Base-by-base conservation (phyloP, 192 early-diverging fungal species). In the Backusella luteola region DNA sequence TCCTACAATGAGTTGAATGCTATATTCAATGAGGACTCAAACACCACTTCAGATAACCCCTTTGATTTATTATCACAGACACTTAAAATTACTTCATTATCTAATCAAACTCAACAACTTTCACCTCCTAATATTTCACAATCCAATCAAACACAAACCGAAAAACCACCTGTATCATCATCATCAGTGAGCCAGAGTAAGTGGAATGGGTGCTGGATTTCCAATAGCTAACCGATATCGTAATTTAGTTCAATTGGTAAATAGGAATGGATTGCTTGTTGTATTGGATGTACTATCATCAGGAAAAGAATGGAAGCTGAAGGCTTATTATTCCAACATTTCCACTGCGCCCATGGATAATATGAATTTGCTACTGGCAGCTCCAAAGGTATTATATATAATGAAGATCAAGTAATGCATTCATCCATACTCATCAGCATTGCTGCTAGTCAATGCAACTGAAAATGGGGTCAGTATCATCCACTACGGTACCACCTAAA, bases 181-280 rank as follows among this genome's bases (percentile, higher is more conserved):
- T 1, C 21, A 68, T 21, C n/a, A 44, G 17, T 44, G 23, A 26
- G 26, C 17, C 19, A 68, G 35, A 36, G 53, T 56, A 56, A 21
- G 53, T 21, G 21, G n/a, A 11, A 3, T 56, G 21, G 21, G 53
- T 26, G 5, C 11, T 9, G 19, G 21, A 7, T 38, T n/a, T 38
- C 4, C n/a, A 41, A 38, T 8, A 9, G 1, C 32, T 38, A 23
- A 38, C 1, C 44, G 4, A 19, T 15, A 17, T 5, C 4, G 15
- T 17, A 8, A 5, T 34, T 46, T 56, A 78, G 77, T 78, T 23
- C 46, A 44, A 6, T 49, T 78, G 42, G 14, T 78, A 2, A 71
- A 85, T 56, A 88, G 82, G 74, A 86, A 86, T 66, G 87, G 87
- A 38, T 56, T 88, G 4, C 79, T 77, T 34, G 80, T 88, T 38